Evolutionary conservation across 2,329 filamentous ascomycete genomes (phyloP), one percentile per base, ranked within the genome.

Genomic region (Epichloe sibirici): DNA sequence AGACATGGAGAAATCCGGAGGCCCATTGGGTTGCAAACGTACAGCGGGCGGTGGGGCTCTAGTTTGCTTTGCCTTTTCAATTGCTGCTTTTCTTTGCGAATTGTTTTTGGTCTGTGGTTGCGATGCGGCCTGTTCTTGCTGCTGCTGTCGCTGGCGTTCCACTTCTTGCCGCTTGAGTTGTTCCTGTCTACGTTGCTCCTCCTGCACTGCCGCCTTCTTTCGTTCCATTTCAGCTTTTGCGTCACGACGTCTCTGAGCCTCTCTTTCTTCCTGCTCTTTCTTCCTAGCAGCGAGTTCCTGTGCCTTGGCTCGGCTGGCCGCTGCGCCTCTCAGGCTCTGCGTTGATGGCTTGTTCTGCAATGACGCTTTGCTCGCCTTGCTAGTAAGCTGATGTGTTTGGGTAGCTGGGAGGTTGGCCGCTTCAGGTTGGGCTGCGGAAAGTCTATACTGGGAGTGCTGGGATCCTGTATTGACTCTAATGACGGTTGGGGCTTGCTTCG

Each of bases 211-310:
- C 47, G 80, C 79, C 54, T 86, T 78, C 69, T 90, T 89, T 47
- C 86, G 82, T 64, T 95, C 89, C 37, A 86, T 72, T 61, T 94
- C 88, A 15, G 83, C 79, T 68, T 94, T 95, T 39, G 85, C 83
- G 21, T 94, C 87, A 8, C 84, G 83, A 62, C 88, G 91, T 48
- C 84, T 81, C 61, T 90, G 83, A 13, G 82, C 81, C 57, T 90
- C 87, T 47, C 83, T 81, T 63, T 94, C 88, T 60, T 95, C 90
- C 64, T 83, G 85, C 65, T 95, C 89, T 64, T 86, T 91, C 67
- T 90, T 90, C 62, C 83, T 85, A 40, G 88, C 86, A 2, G 85
- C 88, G 47, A 86, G 75, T 51, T 90, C 82, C 23, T 90, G 72
- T 2, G 86, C 85, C 64, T 86, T 88, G 0, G 83, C 78, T 49